Base-by-base conservation (phyloP, 331 rosid genomes). In the Malus hybrid region DNA sequence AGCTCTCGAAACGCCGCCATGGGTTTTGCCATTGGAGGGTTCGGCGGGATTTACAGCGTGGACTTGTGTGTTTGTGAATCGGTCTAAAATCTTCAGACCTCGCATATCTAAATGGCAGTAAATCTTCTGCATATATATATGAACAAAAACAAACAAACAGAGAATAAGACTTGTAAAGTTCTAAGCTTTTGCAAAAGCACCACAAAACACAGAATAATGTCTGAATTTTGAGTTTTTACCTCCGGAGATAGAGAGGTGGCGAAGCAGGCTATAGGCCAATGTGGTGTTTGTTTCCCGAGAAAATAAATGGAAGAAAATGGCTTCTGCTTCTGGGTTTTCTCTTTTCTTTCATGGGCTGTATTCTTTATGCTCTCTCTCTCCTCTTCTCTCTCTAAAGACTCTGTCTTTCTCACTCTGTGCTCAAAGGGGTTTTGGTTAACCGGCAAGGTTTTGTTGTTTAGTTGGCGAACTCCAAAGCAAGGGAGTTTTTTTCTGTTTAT, bases 51-150 rank as follows among this genome's bases (percentile, higher is more conserved):
- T 86, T 27, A 90, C 73, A 31, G 92, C 96, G 19, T 92, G 92
- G 65, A 92, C 92, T 82, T 92, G 97, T 36, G 84, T 79, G 76
- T 87, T 86, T 77, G 84, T 92, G 81, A 90, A 87, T 55, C 87
- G 85, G 63, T 92, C 97, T 64, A 60, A 71, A 59, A 92, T 67
- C 88, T 87, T 90, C 76, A 88, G 62, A 46, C 82, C 88, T 55
- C 87, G 87, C 97, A 92, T 92, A 68, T 84, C 76, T 80, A 22
- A 50, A 74, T 34, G 48, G n/a, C 65, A 66, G 63, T 20, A 44
- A 39, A 77, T 76, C 72, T 19, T 66, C 67, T 22, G 56, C 77
- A 68, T 65, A 65, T 34, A 42, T 11, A 50, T 18, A 54, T 54
- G 59, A 52, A 54, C 59, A 18, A 28, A 2, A 31, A 32, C 24